These are phyloP conservation scores for Trypanosoma congolense DNA, from an alignment of 208 protist species.

Conservation along the genomic window DNA sequence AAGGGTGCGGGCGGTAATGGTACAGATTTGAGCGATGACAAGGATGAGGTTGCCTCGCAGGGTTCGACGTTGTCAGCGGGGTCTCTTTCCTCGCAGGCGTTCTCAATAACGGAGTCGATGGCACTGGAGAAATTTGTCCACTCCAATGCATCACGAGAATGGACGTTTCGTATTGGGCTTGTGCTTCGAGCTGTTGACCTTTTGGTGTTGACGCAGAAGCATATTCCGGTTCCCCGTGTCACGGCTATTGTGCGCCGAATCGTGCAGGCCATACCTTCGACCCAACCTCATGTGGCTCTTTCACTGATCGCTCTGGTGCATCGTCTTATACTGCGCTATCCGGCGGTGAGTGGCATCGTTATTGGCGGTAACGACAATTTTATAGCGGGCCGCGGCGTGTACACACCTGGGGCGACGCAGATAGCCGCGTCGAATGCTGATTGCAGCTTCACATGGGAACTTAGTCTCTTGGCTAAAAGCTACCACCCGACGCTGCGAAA, in stretches of 20 bases:
- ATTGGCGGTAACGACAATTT: conserved; percentile 88
- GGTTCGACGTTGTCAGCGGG: conserved; percentile 81
- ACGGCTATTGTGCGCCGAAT: conserved; percentile 85
- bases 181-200: conserved; percentile 86
- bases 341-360: conserved; percentile 68
- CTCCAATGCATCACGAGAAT: conserved; percentile 77
- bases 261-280: conserved; percentile 54
- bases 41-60: conserved; percentile 73
- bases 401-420: conserved; percentile 82
- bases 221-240: conserved; percentile 75
- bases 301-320: conserved; percentile 75
- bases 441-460: conserved; percentile 87
- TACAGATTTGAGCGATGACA: conserved; percentile 28
- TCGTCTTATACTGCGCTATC: conserved; percentile 79
- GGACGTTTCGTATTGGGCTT: conserved; percentile 83
- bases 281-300: conserved; percentile 82
- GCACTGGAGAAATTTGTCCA: conserved; percentile 74
- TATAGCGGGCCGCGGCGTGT: conserved; percentile 76
- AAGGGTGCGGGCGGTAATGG: conserved; percentile 3
- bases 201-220: conserved; percentile 87
- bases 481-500: conserved; percentile 84
- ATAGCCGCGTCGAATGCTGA: conserved; percentile 80
- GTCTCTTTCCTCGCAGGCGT: conserved; percentile 86
- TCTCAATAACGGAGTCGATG: conserved; percentile 90
- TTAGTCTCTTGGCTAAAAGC: conserved; percentile 62